phyloP scores from a whole-genome alignment of 2,329 filamentous ascomycete genomes.

The Pseudocercospora macadamiae region DNA sequence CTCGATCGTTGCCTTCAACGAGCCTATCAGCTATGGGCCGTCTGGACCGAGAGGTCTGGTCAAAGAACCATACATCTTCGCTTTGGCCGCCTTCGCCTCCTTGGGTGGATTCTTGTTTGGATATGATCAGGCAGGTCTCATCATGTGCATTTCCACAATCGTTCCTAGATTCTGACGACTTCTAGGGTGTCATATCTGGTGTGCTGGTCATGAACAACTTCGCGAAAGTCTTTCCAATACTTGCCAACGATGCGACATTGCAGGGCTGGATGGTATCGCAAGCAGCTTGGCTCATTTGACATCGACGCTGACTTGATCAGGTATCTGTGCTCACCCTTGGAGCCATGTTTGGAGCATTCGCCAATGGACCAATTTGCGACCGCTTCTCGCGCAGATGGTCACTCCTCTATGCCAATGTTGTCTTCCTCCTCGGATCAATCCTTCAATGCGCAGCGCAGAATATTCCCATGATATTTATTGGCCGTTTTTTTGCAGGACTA shows the following conservation, averaged over 20 bases:
- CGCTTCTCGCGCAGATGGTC: constrained; percentile 3
- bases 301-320: neutral
- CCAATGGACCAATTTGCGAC: neutral
- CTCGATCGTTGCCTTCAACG: neutral
- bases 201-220: constrained; percentile 3
- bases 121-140: neutral
- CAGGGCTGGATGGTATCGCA: constrained; percentile 1
- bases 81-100: neutral
- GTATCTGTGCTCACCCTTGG: neutral
- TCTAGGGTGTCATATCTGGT: neutral
- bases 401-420: neutral
- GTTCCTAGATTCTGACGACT: neutral
- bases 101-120: neutral
- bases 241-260: neutral
- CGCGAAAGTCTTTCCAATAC: neutral
- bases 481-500: constrained; percentile 30
- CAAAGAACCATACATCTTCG: constrained; percentile 5
- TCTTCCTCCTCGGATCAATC: neutral
- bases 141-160: neutral
- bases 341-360: neutral
- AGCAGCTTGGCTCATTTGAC: too few relatives aligned
- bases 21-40: neutral
- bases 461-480: constrained; percentile 3
- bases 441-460: constrained; percentile 1
- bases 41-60: neutral